Evolutionary conservation across 2,329 filamentous ascomycete genomes (phyloP).

Genomic region (Venturia pyrina): DNA sequence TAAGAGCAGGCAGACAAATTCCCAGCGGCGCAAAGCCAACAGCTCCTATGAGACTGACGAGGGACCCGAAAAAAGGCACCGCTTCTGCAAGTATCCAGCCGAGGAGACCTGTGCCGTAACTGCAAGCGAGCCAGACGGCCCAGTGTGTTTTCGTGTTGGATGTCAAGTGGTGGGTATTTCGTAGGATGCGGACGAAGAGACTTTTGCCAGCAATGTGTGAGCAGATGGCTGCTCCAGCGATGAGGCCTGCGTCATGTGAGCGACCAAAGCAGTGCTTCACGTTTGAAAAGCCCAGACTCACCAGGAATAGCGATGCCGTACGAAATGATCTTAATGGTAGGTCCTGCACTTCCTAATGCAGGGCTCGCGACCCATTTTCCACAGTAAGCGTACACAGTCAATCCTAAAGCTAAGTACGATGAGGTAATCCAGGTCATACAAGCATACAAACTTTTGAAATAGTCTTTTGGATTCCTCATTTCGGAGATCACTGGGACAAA

Average conservation of each 20-base stretch:
- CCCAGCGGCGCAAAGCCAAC: slow-evolving; percentile 6
- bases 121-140: slow-evolving; percentile 1
- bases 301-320: slow-evolving; percentile 8
- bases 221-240: slow-evolving; percentile 5
- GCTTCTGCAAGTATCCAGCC: neutral
- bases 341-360: slow-evolving; percentile 1
- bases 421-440: slow-evolving; percentile 4
- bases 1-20: neutral
- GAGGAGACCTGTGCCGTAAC: neutral
- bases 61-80: slow-evolving; percentile 2
- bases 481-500: slow-evolving; percentile 7
- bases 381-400: neutral
- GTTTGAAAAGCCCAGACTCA: neutral
- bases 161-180: slow-evolving; percentile 3
- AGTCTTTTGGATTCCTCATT: slow-evolving; percentile 5
- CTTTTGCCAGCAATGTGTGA: slow-evolving; percentile 8
- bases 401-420: neutral
- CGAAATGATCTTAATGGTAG: slow-evolving; percentile 5
- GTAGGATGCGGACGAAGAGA: slow-evolving; percentile 7
- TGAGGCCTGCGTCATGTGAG: neutral
- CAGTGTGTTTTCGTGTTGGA: slow-evolving; percentile 1
- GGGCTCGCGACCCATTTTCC: slow-evolving; percentile 7
- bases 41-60: neutral
- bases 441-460: slow-evolving; percentile 7
- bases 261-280: neutral